phyloP scores from a whole-genome alignment of 257 asterid genomes.

The Scutellaria galericulata region DNA sequence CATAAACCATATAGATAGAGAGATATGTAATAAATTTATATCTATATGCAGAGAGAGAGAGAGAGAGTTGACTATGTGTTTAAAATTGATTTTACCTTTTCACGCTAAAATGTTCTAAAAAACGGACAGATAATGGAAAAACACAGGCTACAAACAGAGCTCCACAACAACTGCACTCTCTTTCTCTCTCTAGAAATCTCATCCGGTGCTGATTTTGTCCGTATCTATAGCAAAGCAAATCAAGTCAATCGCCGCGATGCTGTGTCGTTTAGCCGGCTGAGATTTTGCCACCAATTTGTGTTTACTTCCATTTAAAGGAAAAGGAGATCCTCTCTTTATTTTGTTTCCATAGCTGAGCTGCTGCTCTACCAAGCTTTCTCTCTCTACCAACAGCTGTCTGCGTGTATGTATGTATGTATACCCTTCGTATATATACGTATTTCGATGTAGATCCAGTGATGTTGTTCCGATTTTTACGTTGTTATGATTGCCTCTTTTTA shows the following conservation, averaged over 20 bases:
- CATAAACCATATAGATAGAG: neutral
- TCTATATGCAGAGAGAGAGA: slow-evolving; percentile 25
- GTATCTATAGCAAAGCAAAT: slow-evolving; percentile 16
- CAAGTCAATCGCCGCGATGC: slow-evolving; percentile 42
- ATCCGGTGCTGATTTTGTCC: slow-evolving; percentile 33
- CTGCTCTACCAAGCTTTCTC: slow-evolving; percentile 32
- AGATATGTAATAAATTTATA: neutral
- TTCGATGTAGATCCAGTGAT: slow-evolving; percentile 29
- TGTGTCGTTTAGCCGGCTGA: slow-evolving; percentile 48
- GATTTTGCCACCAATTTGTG: slow-evolving; percentile 39
- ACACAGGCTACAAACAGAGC: neutral
- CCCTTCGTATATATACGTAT: neutral
- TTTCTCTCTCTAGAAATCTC: slow-evolving; percentile 37
- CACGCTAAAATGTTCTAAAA: neutral
- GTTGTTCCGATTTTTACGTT: slow-evolving; percentile 21
- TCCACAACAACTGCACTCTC: neutral
- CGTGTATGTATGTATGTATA: slow-evolving; percentile 1
- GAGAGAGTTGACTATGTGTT: slow-evolving; percentile 43
- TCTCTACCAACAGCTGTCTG: slow-evolving; percentile 33
- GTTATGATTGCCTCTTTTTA: slow-evolving; percentile 25
- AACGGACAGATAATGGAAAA: slow-evolving; percentile 9
- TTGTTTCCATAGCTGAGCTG: slow-evolving; percentile 11
- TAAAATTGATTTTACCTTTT: slow-evolving; percentile 26
- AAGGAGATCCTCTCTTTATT: neutral
- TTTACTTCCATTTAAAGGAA: neutral